A percentile compares a stretch with the other conserved stretches of the same genome.
phyloP scores from a whole-genome alignment of 225 moss, liverwort and hornwort genomes.

The Pleurozium schreberi region DNA sequence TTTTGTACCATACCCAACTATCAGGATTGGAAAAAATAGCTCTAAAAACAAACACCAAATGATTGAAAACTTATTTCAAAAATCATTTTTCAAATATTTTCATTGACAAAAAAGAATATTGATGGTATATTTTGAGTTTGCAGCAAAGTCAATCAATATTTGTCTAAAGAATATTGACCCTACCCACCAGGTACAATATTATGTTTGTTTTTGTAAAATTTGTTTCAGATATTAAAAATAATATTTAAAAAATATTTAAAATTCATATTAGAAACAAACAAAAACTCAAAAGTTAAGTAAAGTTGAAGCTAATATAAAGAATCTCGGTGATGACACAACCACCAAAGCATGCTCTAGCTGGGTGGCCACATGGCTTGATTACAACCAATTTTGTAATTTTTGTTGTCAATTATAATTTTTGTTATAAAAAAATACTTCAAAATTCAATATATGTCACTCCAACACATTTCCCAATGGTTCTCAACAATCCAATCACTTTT shows the following conservation, averaged over 20 bases:
- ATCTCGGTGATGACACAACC: rapidly evolving
- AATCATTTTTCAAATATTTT: not conserved
- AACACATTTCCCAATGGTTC: rapidly evolving
- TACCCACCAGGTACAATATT: rapidly evolving
- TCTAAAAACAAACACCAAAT: not conserved
- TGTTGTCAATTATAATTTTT: rapidly evolving
- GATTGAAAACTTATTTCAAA: not conserved
- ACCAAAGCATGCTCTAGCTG: rapidly evolving
- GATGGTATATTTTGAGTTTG: not conserved
- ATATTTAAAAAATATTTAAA: rapidly evolving
- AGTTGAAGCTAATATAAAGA: not conserved
- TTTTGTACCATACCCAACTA: not conserved
- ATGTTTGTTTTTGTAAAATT: not conserved
- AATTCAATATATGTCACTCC: not conserved
- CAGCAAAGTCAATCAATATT: not conserved
- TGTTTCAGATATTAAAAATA: not conserved
- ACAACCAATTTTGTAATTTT: not conserved
- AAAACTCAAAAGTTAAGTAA: not conserved
- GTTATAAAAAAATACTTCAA: not conserved
- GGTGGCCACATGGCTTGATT: rapidly evolving
- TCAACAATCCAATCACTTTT: not conserved
- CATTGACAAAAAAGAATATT: not conserved
- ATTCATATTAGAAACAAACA: not conserved
- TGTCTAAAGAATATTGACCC: rapidly evolving
- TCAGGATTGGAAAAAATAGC: not conserved